Conservation (phyloP, 2,329 filamentous ascomycete species). For the Geosmithia flava region DNA sequence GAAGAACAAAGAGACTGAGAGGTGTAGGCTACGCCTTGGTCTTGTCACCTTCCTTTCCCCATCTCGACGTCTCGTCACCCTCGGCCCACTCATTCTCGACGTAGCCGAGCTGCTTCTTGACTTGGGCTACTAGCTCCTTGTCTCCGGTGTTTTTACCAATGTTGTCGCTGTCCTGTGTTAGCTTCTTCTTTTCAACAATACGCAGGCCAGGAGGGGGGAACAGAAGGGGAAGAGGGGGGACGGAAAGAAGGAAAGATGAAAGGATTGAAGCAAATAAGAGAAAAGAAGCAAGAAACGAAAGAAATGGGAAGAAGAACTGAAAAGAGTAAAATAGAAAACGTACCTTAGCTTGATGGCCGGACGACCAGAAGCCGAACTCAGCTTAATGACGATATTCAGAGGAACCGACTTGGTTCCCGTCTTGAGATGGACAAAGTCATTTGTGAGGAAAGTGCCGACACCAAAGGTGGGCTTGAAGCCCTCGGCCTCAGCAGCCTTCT, state of each 20-base stretch:
- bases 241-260: no score
- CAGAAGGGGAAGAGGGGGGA: no score
- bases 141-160: constrained; percentile 91
- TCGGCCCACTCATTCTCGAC: constrained; percentile 72
- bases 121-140: constrained; percentile 60
- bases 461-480: constrained; percentile 85
- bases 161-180: constrained; percentile 46
- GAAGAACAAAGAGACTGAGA: neutral
- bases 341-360: constrained; percentile 79
- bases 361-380: constrained; percentile 70
- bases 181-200: no score
- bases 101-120: constrained; percentile 81
- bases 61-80: constrained; percentile 73
- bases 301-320: neutral
- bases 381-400: constrained; percentile 95
- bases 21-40: neutral
- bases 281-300: no score
- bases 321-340: constrained; percentile 3
- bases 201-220: neutral
- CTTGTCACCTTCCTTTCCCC: constrained; percentile 43
- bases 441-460: constrained; percentile 90
- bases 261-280: no score
- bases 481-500: constrained; percentile 63
- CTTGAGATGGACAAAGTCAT: constrained; percentile 68
- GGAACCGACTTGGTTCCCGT: constrained; percentile 77